These are phyloP conservation scores for Geotrichum cucujoidarum DNA, from an alignment of 1,139 yeast species.

Conservation along the genomic window DNA sequence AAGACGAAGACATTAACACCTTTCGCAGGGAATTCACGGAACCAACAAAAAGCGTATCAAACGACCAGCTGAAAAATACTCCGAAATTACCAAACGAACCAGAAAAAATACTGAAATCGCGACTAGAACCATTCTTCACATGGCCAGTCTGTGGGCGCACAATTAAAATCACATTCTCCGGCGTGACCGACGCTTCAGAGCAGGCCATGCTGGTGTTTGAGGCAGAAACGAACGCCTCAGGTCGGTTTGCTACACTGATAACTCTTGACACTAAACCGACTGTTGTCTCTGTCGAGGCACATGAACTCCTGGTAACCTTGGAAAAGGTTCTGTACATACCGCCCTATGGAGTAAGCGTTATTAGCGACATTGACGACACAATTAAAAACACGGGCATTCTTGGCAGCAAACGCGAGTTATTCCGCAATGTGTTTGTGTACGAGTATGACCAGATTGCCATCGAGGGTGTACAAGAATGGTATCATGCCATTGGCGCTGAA, in stretches of 20 bases:
- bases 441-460: slow-evolving; percentile 63
- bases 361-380: slow-evolving; percentile 94
- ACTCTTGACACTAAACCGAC: slow-evolving; percentile 28
- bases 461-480: slow-evolving; percentile 73
- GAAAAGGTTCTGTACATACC: slow-evolving; percentile 23
- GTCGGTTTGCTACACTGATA: slow-evolving; percentile 38
- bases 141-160: slow-evolving; percentile 26
- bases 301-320: slow-evolving; percentile 21
- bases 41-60: not conserved
- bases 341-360: slow-evolving; percentile 59
- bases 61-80: too few relatives aligned
- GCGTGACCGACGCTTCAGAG: slow-evolving; percentile 11
- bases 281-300: slow-evolving; percentile 26
- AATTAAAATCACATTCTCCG: slow-evolving; percentile 13
- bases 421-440: slow-evolving; percentile 68
- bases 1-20: slow-evolving; percentile 4
- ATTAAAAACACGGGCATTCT: slow-evolving; percentile 84
- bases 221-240: slow-evolving; percentile 31
- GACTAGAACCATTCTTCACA: slow-evolving; percentile 29
- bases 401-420: slow-evolving; percentile 77
- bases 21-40: slow-evolving; percentile 1
- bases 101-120: slow-evolving; percentile 25
- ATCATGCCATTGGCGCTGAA: slow-evolving; percentile 37
- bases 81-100: too few relatives aligned
- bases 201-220: slow-evolving; percentile 12